Percentiles rank a stretch among this genome's conserved stretches.
Conservation (phyloP, 805 yeast genomes). For the Cyberlindnera amylophila region DNA sequence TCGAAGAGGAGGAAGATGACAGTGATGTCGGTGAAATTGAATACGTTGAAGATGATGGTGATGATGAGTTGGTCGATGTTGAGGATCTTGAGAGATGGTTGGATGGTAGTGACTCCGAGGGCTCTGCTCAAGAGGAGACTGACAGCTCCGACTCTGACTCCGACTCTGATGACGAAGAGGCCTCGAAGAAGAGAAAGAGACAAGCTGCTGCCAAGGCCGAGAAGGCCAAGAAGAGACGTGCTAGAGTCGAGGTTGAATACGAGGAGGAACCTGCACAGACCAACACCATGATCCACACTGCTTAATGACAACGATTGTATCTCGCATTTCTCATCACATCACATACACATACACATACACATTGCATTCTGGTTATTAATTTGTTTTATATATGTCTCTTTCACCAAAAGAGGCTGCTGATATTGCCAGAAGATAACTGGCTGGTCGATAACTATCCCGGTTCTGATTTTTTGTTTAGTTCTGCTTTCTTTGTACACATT, state of each 20-base stretch:
- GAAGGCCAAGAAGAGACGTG: slow-evolving; percentile 50
- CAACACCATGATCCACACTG: slow-evolving; percentile 17
- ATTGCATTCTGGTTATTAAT: not conserved
- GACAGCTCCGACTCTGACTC: slow-evolving; percentile 34
- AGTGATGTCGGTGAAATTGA: slow-evolving; percentile 76
- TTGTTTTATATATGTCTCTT: not conserved
- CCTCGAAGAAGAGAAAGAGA: slow-evolving; percentile 33
- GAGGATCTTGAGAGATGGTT: slow-evolving; percentile 93
- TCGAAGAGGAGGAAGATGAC: slow-evolving; percentile 46
- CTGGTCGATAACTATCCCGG: not conserved
- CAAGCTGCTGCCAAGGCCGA: slow-evolving; percentile 36
- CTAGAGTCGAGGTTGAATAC: slow-evolving; percentile 77
- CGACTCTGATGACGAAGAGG: slow-evolving; percentile 35
- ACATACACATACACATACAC: not conserved
- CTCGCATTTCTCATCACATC: too few relatives aligned
- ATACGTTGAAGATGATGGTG: slow-evolving; percentile 86
- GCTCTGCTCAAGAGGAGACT: slow-evolving; percentile 29
- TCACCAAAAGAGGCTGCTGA: not conserved
- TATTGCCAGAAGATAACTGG: not conserved
- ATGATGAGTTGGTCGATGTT: slow-evolving; percentile 87
- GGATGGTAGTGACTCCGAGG: slow-evolving; percentile 45
- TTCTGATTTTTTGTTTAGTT: not conserved
- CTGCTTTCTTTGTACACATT: not conserved
- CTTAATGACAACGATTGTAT: slow-evolving; percentile 1
- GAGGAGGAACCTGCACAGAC: slow-evolving; percentile 58